phyloP scores from a whole-genome alignment of 1,284 basidiomycete genomes.

The Retiboletus flavoniger region DNA sequence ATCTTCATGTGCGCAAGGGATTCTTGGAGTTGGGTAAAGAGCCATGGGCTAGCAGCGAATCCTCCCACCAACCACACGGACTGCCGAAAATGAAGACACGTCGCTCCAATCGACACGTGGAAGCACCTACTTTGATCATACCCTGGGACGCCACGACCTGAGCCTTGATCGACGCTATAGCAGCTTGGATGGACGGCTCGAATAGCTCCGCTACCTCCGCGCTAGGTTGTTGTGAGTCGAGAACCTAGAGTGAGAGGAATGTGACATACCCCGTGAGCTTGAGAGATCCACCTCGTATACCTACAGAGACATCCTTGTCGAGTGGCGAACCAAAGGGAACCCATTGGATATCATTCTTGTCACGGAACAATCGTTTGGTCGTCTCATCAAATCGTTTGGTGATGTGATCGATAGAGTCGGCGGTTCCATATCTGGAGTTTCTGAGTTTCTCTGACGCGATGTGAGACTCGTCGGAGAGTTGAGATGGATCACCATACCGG shows the following conservation, averaged over 20 bases:
- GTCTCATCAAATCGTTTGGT: conserved; percentile 77
- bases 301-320: conserved; percentile 66
- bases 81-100: conserved; percentile 32
- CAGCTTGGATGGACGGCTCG: conserved; percentile 73
- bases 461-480: conserved; percentile 4
- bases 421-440: conserved; percentile 64
- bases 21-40: conserved; percentile 71
- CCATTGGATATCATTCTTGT: conserved; percentile 63
- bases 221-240: conserved; percentile 31
- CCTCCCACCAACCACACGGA: conserved; percentile 79
- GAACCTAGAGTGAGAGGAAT: conserved; percentile 5
- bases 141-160: conserved; percentile 68
- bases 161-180: conserved; percentile 62
- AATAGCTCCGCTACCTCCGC: conserved; percentile 67
- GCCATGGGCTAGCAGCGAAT: conserved; percentile 76
- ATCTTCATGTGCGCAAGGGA: conserved; percentile 55
- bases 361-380: conserved; percentile 72
- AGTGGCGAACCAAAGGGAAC: conserved; percentile 75
- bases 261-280: conserved; percentile 61
- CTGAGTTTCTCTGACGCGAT: conserved; percentile 59
- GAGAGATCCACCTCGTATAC: conserved; percentile 67
- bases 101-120: neutral
- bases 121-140: conserved; percentile 53
- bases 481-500: conserved; percentile 42
- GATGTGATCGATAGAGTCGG: conserved; percentile 67